Percentiles rank a stretch among this genome's conserved stretches.
Evolutionary conservation across 495 filamentous ascomycete genomes (phyloP).

Genomic region (Penicillium macrosclerotiorum): DNA sequence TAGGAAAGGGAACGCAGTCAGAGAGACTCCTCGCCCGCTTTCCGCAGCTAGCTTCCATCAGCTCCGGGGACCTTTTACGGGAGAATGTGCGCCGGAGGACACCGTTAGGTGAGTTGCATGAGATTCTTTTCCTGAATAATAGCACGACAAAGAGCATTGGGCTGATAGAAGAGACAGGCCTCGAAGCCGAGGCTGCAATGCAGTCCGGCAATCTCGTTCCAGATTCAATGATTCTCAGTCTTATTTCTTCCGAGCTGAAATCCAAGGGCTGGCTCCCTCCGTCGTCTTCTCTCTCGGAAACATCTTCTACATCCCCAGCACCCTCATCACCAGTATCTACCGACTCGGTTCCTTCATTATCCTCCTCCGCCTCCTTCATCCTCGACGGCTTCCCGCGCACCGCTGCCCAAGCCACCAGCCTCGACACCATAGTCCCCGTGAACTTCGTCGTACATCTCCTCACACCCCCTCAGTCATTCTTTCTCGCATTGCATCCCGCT

Average conservation of each 20-base stretch:
- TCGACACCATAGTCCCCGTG: slow-evolving; percentile 81
- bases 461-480: slow-evolving; percentile 70
- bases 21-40: slow-evolving; percentile 83
- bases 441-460: slow-evolving; percentile 75
- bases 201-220: slow-evolving; percentile 79
- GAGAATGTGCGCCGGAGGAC: slow-evolving; percentile 89
- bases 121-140: background rate
- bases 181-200: slow-evolving; percentile 86
- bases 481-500: slow-evolving; percentile 82
- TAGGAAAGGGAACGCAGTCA: slow-evolving; percentile 92
- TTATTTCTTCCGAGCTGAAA: slow-evolving; percentile 84
- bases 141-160: background rate
- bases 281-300: slow-evolving; percentile 13
- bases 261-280: slow-evolving; percentile 74
- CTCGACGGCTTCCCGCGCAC: slow-evolving; percentile 97
- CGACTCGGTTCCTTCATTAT: slow-evolving; percentile 50
- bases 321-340: slow-evolving; percentile 9
- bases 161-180: slow-evolving; percentile 51
- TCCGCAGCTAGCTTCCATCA: slow-evolving; percentile 85
- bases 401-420: slow-evolving; percentile 67
- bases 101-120: slow-evolving; percentile 64
- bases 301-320: slow-evolving; percentile 18
- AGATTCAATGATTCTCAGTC: slow-evolving; percentile 84
- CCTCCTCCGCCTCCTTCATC: slow-evolving; percentile 82
- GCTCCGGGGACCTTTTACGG: slow-evolving; percentile 87